Evolutionary conservation across 129 eudicot genomes (phyloP), one percentile per base, ranked within the genome.

Genomic region (Artemisia annua): DNA sequence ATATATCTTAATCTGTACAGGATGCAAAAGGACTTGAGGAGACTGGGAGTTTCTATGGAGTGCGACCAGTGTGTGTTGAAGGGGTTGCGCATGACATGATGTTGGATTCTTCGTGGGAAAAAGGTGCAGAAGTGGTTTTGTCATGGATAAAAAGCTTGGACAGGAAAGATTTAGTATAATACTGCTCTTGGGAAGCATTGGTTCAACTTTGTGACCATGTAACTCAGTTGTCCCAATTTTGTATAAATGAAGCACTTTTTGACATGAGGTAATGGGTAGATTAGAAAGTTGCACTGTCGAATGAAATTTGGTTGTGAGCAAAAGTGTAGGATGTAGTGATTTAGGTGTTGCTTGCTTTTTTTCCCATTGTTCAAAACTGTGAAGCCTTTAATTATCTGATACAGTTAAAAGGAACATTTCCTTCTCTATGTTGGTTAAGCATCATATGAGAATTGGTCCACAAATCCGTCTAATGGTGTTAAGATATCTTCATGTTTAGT

Each of bases 41-140:
- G 78, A 92, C 95, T 0, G 96, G 91, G 53, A 85, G 80, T 74
- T 89, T 89, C 72, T 92, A 89, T 39, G 88, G 84, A 0, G 90
- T 89, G 65, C 30, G 71, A 56, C 91, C 98, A 7, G 91, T 85
- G 72, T 89, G 90, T 70, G 64, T 92, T 30, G 87, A 83, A 78
- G 96, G 91, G 65, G 85, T 89, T 78, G 98, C 91, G 7, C 96
- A 92, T 79, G 98, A 92, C 88, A 82, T 92, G 71, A 89, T 92
- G 98, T 61, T 92, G 80, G 98, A 92, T 84, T 78, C 76, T 69
- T 82, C 84, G 0, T 92, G 98, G 98, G 86, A 83, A 64, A 89
- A 84, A 80, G 98, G 98, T 52, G 96, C 96, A 10, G 20, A 89
- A 70, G 64, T 48, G 24, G 74, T 92, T 48, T 51, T 83, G 10